A percentile compares a stretch with the other conserved stretches of the same genome.
These are phyloP conservation scores for Globisporangium recalcitrans DNA, from an alignment of 352 stramenopile genomes.

Conservation along the genomic window DNA sequence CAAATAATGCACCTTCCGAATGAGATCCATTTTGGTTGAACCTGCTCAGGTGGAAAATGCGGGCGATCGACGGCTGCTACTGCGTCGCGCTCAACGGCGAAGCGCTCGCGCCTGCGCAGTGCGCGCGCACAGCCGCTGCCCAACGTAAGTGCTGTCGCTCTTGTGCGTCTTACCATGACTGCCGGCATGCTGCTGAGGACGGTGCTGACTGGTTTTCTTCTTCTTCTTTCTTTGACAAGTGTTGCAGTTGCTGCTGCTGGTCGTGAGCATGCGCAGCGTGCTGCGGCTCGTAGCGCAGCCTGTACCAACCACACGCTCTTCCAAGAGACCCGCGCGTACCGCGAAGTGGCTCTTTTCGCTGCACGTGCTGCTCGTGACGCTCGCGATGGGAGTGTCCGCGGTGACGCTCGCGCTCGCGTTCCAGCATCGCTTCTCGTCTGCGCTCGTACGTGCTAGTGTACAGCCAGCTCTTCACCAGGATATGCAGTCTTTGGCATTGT, in stretches of 20 bases:
- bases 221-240: slow-evolving; percentile 20
- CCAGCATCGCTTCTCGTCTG: slow-evolving; percentile 24
- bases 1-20: no score
- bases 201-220: not conserved
- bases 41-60: not conserved
- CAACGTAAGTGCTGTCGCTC: slow-evolving; percentile 1
- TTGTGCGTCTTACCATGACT: not conserved
- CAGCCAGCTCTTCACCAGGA: no score
- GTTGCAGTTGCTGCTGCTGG: slow-evolving; percentile 30
- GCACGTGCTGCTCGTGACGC: slow-evolving; percentile 26
- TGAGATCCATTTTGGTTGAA: slow-evolving; percentile 7
- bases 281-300: slow-evolving; percentile 19
- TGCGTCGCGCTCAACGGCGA: slow-evolving; percentile 14
- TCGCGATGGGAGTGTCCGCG: slow-evolving; percentile 22
- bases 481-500: no score
- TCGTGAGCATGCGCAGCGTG: slow-evolving; percentile 36
- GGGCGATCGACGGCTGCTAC: slow-evolving; percentile 2
- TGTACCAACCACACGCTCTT: not conserved
- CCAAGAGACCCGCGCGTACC: not conserved
- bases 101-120: slow-evolving; percentile 12
- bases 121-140: slow-evolving; percentile 2
- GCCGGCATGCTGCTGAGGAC: not conserved
- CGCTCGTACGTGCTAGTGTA: slow-evolving; percentile 35
- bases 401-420: slow-evolving; percentile 21
- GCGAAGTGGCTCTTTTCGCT: slow-evolving; percentile 19